These are phyloP conservation scores for Nicotiana sylvestris DNA, from an alignment of 257 asterid genomes.

Conservation along the genomic window DNA sequence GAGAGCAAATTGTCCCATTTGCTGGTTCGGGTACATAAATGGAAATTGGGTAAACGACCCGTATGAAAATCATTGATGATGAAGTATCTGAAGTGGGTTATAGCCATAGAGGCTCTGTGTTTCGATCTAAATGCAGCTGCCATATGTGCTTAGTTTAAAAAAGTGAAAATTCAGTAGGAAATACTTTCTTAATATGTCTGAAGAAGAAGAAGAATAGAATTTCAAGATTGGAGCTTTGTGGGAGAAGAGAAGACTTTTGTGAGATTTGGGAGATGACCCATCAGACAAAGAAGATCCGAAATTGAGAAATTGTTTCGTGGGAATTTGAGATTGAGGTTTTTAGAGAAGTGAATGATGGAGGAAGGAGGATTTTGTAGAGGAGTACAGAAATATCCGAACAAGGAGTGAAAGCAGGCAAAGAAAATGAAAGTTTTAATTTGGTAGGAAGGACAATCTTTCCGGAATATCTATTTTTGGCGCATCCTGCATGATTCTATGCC, in stretches of 20 bases:
- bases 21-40: constrained; percentile 31
- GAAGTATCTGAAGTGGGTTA: constrained; percentile 69
- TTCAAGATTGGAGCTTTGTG: constrained; percentile 5
- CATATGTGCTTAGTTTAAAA: constrained; percentile 34
- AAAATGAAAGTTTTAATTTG: background rate
- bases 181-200: constrained; percentile 13
- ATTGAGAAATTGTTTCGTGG: background rate
- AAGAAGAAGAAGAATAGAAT: background rate
- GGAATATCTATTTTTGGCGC: constrained; percentile 6
- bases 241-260: background rate
- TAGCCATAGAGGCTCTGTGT: constrained; percentile 55
- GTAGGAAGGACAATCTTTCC: background rate
- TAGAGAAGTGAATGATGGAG: background rate
- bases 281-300: background rate
- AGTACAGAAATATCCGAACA: background rate
- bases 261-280: background rate
- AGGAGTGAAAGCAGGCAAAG: background rate
- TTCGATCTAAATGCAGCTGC: constrained; percentile 87
- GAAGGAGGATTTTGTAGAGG: constrained; percentile 7
- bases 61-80: constrained; percentile 54
- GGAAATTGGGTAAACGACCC: constrained; percentile 46
- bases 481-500: background rate
- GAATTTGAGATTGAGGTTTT: background rate
- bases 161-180: background rate
- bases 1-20: constrained; percentile 41